Percentiles rank a stretch among this genome's conserved stretches.
phyloP scores from a whole-genome alignment of 2,329 filamentous ascomycete genomes.

The Fusarium sp. region DNA sequence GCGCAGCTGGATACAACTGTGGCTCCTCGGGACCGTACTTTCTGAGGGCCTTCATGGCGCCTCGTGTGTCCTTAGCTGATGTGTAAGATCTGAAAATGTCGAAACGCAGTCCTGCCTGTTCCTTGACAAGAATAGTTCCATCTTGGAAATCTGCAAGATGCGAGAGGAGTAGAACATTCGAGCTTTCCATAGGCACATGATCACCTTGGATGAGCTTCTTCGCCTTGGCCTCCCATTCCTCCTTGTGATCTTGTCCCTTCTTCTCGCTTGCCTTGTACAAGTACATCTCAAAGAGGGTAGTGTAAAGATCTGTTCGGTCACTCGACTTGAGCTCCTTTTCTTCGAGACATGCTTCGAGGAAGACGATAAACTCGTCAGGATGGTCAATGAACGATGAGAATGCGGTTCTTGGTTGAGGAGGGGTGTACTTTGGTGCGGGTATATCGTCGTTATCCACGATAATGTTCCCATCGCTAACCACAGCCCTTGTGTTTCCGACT shows the following conservation, averaged over 20 bases:
- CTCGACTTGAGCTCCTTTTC: slow-evolving; percentile 75
- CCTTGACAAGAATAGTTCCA: slow-evolving; percentile 90
- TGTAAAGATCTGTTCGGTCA: slow-evolving; percentile 88
- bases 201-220: slow-evolving; percentile 86
- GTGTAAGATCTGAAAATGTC: slow-evolving; percentile 98
- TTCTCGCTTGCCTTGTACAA: slow-evolving; percentile 85
- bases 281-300: slow-evolving; percentile 98
- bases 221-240: slow-evolving; percentile 89
- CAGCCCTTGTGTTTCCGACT: slow-evolving; percentile 59
- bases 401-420: slow-evolving; percentile 85
- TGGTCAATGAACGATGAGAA: slow-evolving; percentile 98
- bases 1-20: slow-evolving; percentile 88
- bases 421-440: slow-evolving; percentile 69
- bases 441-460: slow-evolving; percentile 59
- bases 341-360: slow-evolving; percentile 86
- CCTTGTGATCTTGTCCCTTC: slow-evolving; percentile 71
- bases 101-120: slow-evolving; percentile 89
- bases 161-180: slow-evolving; percentile 91
- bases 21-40: slow-evolving; percentile 95
- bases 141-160: slow-evolving; percentile 90
- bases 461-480: slow-evolving; percentile 61
- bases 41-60: slow-evolving; percentile 86
- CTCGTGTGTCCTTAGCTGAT: slow-evolving; percentile 87
- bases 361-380: slow-evolving; percentile 88
- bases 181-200: slow-evolving; percentile 88